Conservation (phyloP, 179 eudicot species). For the Spergularia azorica region DNA sequence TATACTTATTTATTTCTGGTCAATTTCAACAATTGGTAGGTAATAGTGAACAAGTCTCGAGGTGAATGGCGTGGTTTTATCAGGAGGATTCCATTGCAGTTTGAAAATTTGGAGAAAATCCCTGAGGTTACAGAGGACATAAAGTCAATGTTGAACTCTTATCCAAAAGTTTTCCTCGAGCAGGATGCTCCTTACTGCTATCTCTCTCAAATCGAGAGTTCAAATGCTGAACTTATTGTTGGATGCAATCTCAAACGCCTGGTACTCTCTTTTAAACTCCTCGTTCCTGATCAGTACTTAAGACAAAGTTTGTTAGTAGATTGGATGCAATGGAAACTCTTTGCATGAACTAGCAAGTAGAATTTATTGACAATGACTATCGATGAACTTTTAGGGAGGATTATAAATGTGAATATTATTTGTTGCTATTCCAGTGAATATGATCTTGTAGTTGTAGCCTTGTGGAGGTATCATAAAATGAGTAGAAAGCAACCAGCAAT, state of each 20-base stretch:
- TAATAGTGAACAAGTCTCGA: conserved; percentile 83
- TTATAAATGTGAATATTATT: background rate
- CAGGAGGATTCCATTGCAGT: conserved; percentile 62
- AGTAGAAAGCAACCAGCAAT: no score
- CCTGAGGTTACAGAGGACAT: conserved; percentile 72
- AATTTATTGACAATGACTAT: background rate
- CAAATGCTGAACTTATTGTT: conserved; percentile 75
- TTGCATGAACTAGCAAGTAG: background rate
- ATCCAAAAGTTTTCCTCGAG: conserved; percentile 71
- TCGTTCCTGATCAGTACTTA: conserved; percentile 7
- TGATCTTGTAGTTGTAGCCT: no score
- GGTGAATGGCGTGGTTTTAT: conserved; percentile 75
- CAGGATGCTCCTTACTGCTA: conserved; percentile 84
- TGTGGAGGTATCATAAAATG: no score
- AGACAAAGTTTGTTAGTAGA: background rate
- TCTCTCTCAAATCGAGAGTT: conserved; percentile 68
- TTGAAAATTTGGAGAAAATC: conserved; percentile 60
- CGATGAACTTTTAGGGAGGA: background rate
- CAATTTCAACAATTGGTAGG: conserved; percentile 42
- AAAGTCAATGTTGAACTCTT: conserved; percentile 63
- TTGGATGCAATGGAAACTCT: background rate
- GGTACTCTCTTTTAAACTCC: conserved; percentile 43
- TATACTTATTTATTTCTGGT: background rate
- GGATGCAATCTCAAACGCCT: conserved; percentile 83
- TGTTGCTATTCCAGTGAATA: background rate